Base-by-base conservation (phyloP, 2,329 filamentous ascomycete genomes). In the Thyridium curvatum region DNA sequence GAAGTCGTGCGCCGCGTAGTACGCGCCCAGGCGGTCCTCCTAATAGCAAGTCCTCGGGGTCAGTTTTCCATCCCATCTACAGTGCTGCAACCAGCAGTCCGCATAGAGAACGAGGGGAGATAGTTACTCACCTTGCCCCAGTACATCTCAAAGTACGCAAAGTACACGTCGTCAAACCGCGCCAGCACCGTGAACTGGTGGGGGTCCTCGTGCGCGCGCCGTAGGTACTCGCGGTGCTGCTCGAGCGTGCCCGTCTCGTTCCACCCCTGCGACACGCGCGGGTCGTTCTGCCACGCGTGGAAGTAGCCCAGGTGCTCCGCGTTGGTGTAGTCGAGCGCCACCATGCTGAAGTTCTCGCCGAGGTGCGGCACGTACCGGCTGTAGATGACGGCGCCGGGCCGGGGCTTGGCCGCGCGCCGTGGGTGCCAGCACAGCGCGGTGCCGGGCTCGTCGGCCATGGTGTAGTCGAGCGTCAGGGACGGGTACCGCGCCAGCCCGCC, bases 271-370 rank as follows among this genome's bases (percentile, higher is more conserved):
- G 83, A 83, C 26, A 91, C 86, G 37, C 86, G 82, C 38, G 85
- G 85, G 54, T 90, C 85, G 53, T 91, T 91, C 61, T 89, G 85
- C 86, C 86, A 91, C 41, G 70, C 71, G 60, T 89, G 80, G 67
- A 91, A 90, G 5, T 87, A 68, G 13, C 68, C 62, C 37, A 90
- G 62, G 59, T 91, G 84, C 50, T 76, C 69, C 2, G 65, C 54
- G 51, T 86, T 66, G 26, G 69, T 53, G 60, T 76, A 85, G 56
- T 90, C 81, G 2, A 91, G 70, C 10, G 77, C 79, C n/a, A 84
- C 69, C 68, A 90, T 84, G 43, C 81, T 86, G 58, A 90, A 90
- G 47, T 77, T 83, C 66, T 90, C 82, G 44, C 78, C 68, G 31
- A 90, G 68, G 52, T 89, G 79, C 8, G 84, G 84, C 44, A 90